Conservation (phyloP, 306 rosid species). For the Gillenia trifoliata region DNA sequence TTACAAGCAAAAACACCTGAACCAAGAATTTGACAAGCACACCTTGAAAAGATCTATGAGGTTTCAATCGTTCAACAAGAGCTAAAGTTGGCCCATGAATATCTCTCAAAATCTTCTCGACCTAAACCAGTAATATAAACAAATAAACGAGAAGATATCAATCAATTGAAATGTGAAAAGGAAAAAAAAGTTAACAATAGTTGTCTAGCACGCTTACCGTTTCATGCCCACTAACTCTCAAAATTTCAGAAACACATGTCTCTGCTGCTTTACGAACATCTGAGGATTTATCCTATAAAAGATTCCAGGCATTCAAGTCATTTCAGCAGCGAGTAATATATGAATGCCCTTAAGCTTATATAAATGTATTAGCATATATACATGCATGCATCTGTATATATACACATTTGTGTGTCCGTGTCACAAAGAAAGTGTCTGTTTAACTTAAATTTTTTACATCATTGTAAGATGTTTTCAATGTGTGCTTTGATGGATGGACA, state of each 20-base stretch:
- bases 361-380: neutral
- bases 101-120: slow-evolving; percentile 72
- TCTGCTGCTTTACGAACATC: slow-evolving; percentile 99
- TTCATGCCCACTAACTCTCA: slow-evolving; percentile 85
- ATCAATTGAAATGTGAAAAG: slow-evolving; percentile 10
- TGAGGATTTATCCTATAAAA: slow-evolving; percentile 82
- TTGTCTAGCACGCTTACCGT: slow-evolving; percentile 39
- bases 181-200: slow-evolving; percentile 5
- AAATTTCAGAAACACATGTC: slow-evolving; percentile 73
- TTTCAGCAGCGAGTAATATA: neutral
- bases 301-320: slow-evolving; percentile 23
- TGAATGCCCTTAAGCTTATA: neutral
- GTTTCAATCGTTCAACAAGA: slow-evolving; percentile 76
- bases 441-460: neutral
- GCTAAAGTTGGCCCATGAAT: slow-evolving; percentile 77
- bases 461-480: neutral
- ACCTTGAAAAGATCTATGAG: slow-evolving; percentile 67
- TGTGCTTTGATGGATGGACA: neutral
- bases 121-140: slow-evolving; percentile 35
- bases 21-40: slow-evolving; percentile 12
- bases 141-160: slow-evolving; percentile 16
- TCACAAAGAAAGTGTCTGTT: neutral
- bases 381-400: neutral
- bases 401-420: neutral
- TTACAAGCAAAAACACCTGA: slow-evolving; percentile 7